These are phyloP conservation scores for Betula pendula DNA, from an alignment of 306 rosid genomes.

Conservation along the genomic window DNA sequence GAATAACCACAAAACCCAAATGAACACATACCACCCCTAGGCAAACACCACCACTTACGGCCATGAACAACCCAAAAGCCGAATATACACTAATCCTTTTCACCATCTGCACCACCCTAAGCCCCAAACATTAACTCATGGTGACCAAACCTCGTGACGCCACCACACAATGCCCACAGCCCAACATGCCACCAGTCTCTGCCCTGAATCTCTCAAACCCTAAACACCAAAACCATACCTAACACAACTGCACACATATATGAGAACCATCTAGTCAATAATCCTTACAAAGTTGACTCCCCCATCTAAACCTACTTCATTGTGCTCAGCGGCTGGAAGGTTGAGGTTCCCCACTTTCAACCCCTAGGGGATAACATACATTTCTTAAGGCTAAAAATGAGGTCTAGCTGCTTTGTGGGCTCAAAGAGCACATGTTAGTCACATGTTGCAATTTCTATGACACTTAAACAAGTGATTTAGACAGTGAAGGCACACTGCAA, in stretches of 20 bases:
- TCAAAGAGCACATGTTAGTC: neutral
- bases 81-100: neutral
- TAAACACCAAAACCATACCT: neutral
- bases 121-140: neutral
- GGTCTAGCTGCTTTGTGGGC: neutral
- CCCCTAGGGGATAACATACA: neutral
- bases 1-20: neutral
- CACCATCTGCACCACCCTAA: neutral
- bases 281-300: neutral
- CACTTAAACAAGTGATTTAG: too few species aligned
- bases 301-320: neutral
- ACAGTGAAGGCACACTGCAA: neutral
- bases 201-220: neutral
- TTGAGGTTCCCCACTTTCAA: neutral
- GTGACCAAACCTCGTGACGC: neutral
- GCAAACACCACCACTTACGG: neutral
- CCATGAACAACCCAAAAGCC: neutral
- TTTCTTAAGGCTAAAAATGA: neutral
- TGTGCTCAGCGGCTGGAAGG: neutral
- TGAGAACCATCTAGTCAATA: too few species aligned
- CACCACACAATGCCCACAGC: neutral
- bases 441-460: neutral
- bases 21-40: neutral
- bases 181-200: neutral
- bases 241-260: neutral